phyloP scores from a whole-genome alignment of 371 early-diverging fungal genomes.

The Rhizopus microsporus region DNA sequence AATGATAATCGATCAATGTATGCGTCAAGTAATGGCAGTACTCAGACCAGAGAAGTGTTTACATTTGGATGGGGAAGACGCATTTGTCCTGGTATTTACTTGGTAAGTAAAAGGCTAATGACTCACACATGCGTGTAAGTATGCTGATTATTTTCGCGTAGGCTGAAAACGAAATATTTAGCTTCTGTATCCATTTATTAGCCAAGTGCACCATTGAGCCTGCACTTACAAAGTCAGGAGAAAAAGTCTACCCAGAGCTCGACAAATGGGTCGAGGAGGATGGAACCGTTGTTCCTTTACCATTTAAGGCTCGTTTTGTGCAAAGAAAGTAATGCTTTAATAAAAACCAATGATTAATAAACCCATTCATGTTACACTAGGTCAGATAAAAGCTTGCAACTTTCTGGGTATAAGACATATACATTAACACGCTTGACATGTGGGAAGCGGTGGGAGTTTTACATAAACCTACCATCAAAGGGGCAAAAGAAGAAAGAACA shows the following conservation, averaged over 20 bases:
- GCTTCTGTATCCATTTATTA: neutral
- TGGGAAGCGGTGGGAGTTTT: too few species aligned
- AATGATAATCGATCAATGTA: slow-evolving; percentile 12
- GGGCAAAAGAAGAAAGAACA: too few species aligned
- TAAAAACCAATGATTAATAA: too few species aligned
- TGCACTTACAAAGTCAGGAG: neutral
- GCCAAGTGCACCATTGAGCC: slow-evolving; percentile 8
- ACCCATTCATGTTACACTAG: too few species aligned
- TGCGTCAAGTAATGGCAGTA: slow-evolving; percentile 10
- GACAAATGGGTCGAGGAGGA: neutral
- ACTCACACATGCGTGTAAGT: neutral
- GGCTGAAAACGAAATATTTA: slow-evolving; percentile 13
- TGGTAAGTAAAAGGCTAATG: slow-evolving; percentile 7
- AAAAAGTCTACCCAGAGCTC: slow-evolving; percentile 9
- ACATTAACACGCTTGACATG: too few species aligned
- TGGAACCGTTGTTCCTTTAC: neutral
- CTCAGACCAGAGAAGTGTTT: slow-evolving; percentile 19
- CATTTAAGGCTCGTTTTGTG: too few species aligned
- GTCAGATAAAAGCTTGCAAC: too few species aligned
- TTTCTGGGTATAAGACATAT: too few species aligned
- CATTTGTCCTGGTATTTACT: slow-evolving; percentile 14
- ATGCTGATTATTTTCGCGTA: neutral
- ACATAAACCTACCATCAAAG: too few species aligned
- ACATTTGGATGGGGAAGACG: slow-evolving; percentile 29
- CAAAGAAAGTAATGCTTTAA: too few species aligned